phyloP scores from a whole-genome alignment of 2,329 filamentous ascomycete genomes.

The Colletotrichum orbiculare region DNA sequence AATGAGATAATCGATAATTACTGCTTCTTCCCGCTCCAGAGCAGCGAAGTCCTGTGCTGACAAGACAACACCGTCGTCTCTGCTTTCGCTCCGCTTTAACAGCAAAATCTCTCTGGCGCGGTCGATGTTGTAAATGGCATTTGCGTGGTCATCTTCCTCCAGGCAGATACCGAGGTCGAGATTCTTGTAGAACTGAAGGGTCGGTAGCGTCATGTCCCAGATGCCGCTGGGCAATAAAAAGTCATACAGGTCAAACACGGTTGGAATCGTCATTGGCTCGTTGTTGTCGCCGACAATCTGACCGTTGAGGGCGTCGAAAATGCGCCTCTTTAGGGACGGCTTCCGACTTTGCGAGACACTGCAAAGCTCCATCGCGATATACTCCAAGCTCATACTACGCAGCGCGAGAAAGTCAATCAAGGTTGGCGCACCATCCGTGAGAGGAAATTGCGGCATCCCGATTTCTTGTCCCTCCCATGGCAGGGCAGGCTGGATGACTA shows the following conservation, averaged over 20 bases:
- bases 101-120: slow-evolving; percentile 80
- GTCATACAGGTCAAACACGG: slow-evolving; percentile 92
- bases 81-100: slow-evolving; percentile 73
- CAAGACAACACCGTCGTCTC: slow-evolving; percentile 60
- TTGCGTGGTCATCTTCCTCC: slow-evolving; percentile 67
- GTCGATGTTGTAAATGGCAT: slow-evolving; percentile 73
- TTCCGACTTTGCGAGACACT: slow-evolving; percentile 77
- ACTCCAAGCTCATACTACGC: slow-evolving; percentile 83
- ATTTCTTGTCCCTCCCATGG: slow-evolving; percentile 79
- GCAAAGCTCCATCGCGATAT: slow-evolving; percentile 86
- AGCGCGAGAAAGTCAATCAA: slow-evolving; percentile 82
- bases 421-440: slow-evolving; percentile 73
- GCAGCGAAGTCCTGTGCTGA: slow-evolving; percentile 59
- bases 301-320: slow-evolving; percentile 81
- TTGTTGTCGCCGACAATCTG: slow-evolving; percentile 75
- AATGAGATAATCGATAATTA: slow-evolving; percentile 69
- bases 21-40: slow-evolving; percentile 68
- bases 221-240: slow-evolving; percentile 72
- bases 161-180: slow-evolving; percentile 75
- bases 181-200: slow-evolving; percentile 70
- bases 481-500: slow-evolving; percentile 74
- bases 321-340: slow-evolving; percentile 75
- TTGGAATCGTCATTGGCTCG: slow-evolving; percentile 74
- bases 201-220: slow-evolving; percentile 64
- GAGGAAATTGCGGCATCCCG: slow-evolving; percentile 72